Percentiles rank a stretch among this genome's conserved stretches.
Evolutionary conservation across 257 asterid species (phyloP).

Genomic region (Petrea volubilis): DNA sequence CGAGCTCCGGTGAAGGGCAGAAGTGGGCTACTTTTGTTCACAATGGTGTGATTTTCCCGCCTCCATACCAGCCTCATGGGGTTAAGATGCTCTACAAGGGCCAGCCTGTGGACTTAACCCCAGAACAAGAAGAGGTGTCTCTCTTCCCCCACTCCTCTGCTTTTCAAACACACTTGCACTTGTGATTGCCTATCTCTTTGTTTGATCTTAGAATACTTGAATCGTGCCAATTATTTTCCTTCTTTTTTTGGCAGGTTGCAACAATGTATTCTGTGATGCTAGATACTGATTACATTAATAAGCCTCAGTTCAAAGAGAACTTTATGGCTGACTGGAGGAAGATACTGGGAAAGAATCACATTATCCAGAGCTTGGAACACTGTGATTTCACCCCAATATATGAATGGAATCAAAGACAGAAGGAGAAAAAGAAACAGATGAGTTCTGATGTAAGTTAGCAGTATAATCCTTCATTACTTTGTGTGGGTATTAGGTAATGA

Average conservation of each 20-base stretch:
- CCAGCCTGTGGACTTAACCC: conserved; percentile 73
- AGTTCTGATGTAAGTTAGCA: conserved; percentile 63
- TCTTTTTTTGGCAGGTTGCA: conserved; percentile 69
- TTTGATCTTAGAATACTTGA: conserved; percentile 13
- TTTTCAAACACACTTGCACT: neutral
- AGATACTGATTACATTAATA: conserved; percentile 87
- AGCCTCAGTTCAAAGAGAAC: conserved; percentile 83
- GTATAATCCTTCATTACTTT: neutral
- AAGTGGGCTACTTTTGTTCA: conserved; percentile 96
- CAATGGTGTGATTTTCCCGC: conserved; percentile 95
- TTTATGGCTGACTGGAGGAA: conserved; percentile 89
- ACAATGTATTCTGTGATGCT: conserved; percentile 95
- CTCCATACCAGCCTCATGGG: conserved; percentile 94
- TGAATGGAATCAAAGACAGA: conserved; percentile 92
- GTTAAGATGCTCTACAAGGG: conserved; percentile 92
- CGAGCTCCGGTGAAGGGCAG: conserved; percentile 96
- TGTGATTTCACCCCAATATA: conserved; percentile 89
- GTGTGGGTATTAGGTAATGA: conserved; percentile 8
- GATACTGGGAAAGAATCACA: conserved; percentile 86
- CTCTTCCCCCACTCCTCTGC: conserved; percentile 11
- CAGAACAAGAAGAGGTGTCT: conserved; percentile 94
- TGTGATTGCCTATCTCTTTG: neutral
- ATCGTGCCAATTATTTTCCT: neutral
- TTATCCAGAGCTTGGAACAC: conserved; percentile 78
- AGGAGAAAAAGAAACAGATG: conserved; percentile 98